A percentile compares a stretch with the other conserved stretches of the same genome.
These are phyloP conservation scores for Chlamydomonas asymmetrica DNA, from an alignment of 139 green algal species.

Conservation along the genomic window DNA sequence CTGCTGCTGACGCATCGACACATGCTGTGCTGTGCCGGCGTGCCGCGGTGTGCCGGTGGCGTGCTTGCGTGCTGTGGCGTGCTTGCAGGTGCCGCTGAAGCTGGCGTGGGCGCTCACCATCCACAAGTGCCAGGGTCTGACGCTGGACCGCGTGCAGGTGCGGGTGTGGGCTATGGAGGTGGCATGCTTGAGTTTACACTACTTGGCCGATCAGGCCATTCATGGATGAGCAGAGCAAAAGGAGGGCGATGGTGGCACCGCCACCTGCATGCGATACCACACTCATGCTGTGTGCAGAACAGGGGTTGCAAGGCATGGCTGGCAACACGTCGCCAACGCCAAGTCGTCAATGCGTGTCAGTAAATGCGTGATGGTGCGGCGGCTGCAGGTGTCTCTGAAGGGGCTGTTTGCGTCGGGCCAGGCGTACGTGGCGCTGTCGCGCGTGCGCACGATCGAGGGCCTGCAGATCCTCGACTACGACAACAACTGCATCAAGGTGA, in stretches of 20 bases:
- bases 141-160: conserved; percentile 63
- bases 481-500: conserved; percentile 18
- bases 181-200: background rate
- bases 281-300: too few relatives aligned
- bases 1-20: too few relatives aligned
- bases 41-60: too few relatives aligned
- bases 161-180: too few relatives aligned
- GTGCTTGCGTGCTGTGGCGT: background rate
- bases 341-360: too few relatives aligned
- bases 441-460: conserved; percentile 55
- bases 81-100: conserved; percentile 66
- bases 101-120: conserved; percentile 81
- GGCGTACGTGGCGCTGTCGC: conserved; percentile 79
- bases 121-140: conserved; percentile 82
- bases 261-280: background rate
- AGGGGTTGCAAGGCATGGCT: too few relatives aligned
- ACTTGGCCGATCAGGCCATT: too few relatives aligned
- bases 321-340: too few relatives aligned
- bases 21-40: too few relatives aligned
- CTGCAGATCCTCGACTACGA: conserved; percentile 59
- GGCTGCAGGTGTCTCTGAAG: conserved; percentile 34
- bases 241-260: background rate
- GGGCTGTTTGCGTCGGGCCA: conserved; percentile 71
- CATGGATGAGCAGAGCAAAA: too few relatives aligned
- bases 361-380: too few relatives aligned